Evolutionary conservation across 805 yeast genomes (phyloP).

Genomic region (Ogataea thermomethanolica): DNA sequence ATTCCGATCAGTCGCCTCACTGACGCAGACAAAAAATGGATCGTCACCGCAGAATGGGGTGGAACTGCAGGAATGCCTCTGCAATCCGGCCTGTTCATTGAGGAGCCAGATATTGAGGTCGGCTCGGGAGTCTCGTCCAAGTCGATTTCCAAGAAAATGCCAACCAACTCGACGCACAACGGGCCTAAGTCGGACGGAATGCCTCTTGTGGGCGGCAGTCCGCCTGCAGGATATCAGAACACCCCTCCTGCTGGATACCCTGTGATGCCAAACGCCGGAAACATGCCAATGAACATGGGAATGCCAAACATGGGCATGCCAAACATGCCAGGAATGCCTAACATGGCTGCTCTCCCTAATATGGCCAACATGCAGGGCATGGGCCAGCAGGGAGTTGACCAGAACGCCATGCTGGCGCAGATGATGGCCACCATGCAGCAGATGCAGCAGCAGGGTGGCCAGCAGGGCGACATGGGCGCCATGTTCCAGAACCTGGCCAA

Average conservation of each 20-base stretch:
- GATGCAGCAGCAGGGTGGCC: slow-evolving; percentile 24
- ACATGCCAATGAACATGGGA: slow-evolving; percentile 23
- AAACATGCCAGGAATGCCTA: slow-evolving; percentile 13
- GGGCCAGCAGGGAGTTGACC: slow-evolving; percentile 20
- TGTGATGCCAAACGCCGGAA: slow-evolving; percentile 21
- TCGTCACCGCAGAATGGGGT: slow-evolving; percentile 89
- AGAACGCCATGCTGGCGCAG: slow-evolving; percentile 30
- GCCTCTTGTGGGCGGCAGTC: slow-evolving; percentile 15
- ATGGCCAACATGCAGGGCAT: slow-evolving; percentile 9
- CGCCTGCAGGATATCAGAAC: slow-evolving; percentile 9
- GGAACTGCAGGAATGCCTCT: slow-evolving; percentile 90
- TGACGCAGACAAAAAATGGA: slow-evolving; percentile 92
- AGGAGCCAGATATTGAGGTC: slow-evolving; percentile 96
- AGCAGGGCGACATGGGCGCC: slow-evolving; percentile 32
- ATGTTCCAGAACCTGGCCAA: slow-evolving; percentile 36
- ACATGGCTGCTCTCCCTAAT: slow-evolving; percentile 6
- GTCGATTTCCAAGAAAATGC: slow-evolving; percentile 88
- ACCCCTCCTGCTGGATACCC: slow-evolving; percentile 16
- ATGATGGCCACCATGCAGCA: slow-evolving; percentile 35
- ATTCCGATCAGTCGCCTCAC: slow-evolving; percentile 87
- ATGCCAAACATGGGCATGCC: slow-evolving; percentile 9
- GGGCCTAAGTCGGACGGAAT: slow-evolving; percentile 71
- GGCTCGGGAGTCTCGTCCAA: slow-evolving; percentile 93
- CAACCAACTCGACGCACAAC: slow-evolving; percentile 79
- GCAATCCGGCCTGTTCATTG: slow-evolving; percentile 75